Base-by-base conservation (phyloP, 495 filamentous ascomycete genomes). In the Evernia prunastri region DNA sequence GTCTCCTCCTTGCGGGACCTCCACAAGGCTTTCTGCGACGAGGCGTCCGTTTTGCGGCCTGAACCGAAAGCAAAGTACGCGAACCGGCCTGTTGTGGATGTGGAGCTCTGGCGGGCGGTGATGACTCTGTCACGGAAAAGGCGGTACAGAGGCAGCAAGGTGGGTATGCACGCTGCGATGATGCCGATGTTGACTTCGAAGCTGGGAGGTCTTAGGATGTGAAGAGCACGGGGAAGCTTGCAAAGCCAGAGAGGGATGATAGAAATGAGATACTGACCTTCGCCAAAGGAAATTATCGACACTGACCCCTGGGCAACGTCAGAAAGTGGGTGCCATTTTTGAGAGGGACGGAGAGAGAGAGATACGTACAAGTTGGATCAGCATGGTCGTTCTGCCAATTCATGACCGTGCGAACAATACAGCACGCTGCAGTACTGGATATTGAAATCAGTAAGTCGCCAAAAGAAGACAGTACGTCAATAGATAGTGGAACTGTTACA, bases 401-500 rank as follows among this genome's bases (percentile, higher is more conserved):
- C 13, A 60, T n/a, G 35, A 60, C 56, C 10, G 63, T 65, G 47
- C 63, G 63, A 20, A 65, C 57, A 11, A 60, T 60, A 33, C 63
- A 65, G 25, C 63, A 65, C 5, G 37, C 36, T 31, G 42, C 57
- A 27, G 57, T 65, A 70, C 45, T 49, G n/a, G 18, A 49, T 9
- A 25, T 25, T n/a, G n/a, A 49, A 49, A 49, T 49, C 45, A 49
- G 45, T 25, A 23, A 49, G 20, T 49, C 20, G 45, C n/a, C 20
- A 49, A 49, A 25, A 23, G 7, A 25, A 49, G n/a, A 49, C n/a
- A 25, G n/a, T 1, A 49, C 5, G 9, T 49, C 3, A 1, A 25
- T 11, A 25, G 20, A 25, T 49, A n/a, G n/a, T 18, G n/a, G 23
- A 49, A n/a, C 4, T 18, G 3, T 49, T 12, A 49, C 45, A 77